Conservation (phyloP, 306 rosid genomes). For the Begonia masoniana region DNA sequence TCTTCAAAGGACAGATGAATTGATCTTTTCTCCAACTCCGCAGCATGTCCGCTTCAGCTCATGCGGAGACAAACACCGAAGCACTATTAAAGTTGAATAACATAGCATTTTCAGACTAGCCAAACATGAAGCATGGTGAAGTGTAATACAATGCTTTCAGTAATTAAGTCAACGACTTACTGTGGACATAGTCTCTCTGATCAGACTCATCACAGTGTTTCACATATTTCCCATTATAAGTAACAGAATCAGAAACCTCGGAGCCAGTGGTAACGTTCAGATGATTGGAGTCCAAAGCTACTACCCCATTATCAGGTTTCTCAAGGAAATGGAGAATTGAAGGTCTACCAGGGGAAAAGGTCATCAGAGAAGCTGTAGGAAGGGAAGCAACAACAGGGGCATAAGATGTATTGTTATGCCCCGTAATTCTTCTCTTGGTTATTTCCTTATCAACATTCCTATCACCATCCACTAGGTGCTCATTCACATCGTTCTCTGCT, state of each 20-base stretch:
- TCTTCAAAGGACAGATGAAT: constrained; percentile 37
- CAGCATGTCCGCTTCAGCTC: constrained; percentile 40
- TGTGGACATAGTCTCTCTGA: constrained; percentile 11
- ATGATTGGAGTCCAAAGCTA: constrained; percentile 10
- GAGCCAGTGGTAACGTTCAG: constrained; percentile 4
- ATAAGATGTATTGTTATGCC: too few species aligned
- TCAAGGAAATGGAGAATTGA: constrained; percentile 11
- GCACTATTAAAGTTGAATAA: constrained; percentile 15
- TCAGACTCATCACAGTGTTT: constrained; percentile 21
- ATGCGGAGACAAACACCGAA: constrained; percentile 19
- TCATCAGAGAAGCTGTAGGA: constrained; percentile 7
- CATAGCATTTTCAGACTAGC: background rate
- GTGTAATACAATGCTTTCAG: too few species aligned
- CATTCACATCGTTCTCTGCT: too few species aligned
- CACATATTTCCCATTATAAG: constrained; percentile 14
- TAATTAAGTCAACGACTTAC: constrained; percentile 12
- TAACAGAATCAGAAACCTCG: constrained; percentile 7
- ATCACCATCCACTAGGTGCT: too few species aligned
- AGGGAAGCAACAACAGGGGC: constrained; percentile 9
- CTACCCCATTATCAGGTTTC: constrained; percentile 6
- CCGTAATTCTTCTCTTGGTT: constrained; percentile 15
- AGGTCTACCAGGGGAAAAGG: too few species aligned
- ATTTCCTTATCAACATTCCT: too few species aligned
- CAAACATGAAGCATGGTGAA: too few species aligned
- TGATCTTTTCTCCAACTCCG: constrained; percentile 36